Evolutionary conservation across 2,329 filamentous ascomycete species (phyloP), one percentile per base, ranked within the genome.

Genomic region (Fulvia fulva): DNA sequence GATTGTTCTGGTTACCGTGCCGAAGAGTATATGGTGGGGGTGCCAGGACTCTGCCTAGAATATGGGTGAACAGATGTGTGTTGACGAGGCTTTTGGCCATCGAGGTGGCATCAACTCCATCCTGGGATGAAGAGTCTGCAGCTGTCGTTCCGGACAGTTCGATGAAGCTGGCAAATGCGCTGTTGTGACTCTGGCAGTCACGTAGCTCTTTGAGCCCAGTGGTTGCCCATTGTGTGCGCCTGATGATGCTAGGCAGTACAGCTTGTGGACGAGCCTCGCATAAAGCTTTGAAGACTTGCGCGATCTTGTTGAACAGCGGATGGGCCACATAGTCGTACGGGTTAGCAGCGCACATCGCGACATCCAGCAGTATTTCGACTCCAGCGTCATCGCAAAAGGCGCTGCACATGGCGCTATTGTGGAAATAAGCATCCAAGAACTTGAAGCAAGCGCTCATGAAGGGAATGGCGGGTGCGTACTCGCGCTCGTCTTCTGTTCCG

Each of bases 181-280:
- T 63, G 32, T 28, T 67, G 58, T 14, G 60, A 46, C 21, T 61
- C 37, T 34, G 49, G 37, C 59, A 58, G 6, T 80, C 68, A 63
- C 87, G 79, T 55, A 97, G 81, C 3, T 87, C 84, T 58, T 85
- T 77, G 12, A 97, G 77, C 21, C 81, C 79, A 64, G 89, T 81
- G 54, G 95, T 77, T 4, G 89, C 84, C 51, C 79, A 76, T 66
- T 93, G 87, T 14, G 89, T 84, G 50, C 92, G 87, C 62, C 84
- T 84, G 58, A 97, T 77, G 26, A 99, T 76, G 4, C 90, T 90
- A 0, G 93, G 92, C 7, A 99, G 78, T 1, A 91, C 87, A 21
- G 95, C 79, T 65, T 93, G 85, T 1, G 92, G 87, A 59, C 89
- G 90, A 25, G 86, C 83, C 66, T 97, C 93, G 6, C 92, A 84